Percentiles rank a stretch among this genome's conserved stretches.
These are phyloP conservation scores for Claviceps capensis DNA, from an alignment of 2,329 filamentous ascomycete species.

Conservation along the genomic window DNA sequence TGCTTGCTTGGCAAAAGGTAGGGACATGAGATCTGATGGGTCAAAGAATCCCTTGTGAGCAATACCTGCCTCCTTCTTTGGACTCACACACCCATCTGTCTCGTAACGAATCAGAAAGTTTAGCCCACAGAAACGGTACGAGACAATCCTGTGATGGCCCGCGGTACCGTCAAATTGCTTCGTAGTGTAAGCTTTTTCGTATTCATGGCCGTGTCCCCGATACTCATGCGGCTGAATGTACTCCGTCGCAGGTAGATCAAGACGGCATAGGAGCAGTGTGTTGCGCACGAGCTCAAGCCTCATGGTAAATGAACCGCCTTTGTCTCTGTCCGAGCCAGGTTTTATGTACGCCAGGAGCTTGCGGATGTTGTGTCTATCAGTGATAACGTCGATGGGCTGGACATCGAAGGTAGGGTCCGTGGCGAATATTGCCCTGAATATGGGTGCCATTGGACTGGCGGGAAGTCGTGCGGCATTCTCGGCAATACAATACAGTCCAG, in stretches of 20 bases:
- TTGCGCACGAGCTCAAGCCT: constrained; percentile 22
- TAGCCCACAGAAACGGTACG: too few relatives aligned
- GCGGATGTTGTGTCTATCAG: constrained; percentile 33
- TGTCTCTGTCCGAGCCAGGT: constrained; percentile 11
- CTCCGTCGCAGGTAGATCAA: constrained; percentile 15
- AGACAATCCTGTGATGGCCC: constrained; percentile 9
- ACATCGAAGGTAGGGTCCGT: constrained; percentile 26
- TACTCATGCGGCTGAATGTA: constrained; percentile 22
- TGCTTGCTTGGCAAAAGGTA: too few relatives aligned
- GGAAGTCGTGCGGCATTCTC: constrained; percentile 32
- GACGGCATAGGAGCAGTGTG: constrained; percentile 25
- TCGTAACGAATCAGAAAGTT: too few relatives aligned
- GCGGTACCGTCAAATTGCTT: constrained; percentile 21
- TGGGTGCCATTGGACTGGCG: constrained; percentile 28
- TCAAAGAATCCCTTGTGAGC: too few relatives aligned
- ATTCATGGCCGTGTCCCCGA: constrained; percentile 29
- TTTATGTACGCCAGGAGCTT: constrained; percentile 32
- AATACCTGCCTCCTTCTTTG: too few relatives aligned
- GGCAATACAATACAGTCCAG: constrained; percentile 26
- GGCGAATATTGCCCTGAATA: constrained; percentile 29
- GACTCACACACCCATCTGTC: too few relatives aligned
- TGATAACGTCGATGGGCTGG: constrained; percentile 24
- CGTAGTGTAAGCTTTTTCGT: constrained; percentile 29
- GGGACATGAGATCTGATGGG: too few relatives aligned
- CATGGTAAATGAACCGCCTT: constrained; percentile 25